Evolutionary conservation across 2,329 filamentous ascomycete genomes (phyloP).

Genomic region (Penicillium sp.): DNA sequence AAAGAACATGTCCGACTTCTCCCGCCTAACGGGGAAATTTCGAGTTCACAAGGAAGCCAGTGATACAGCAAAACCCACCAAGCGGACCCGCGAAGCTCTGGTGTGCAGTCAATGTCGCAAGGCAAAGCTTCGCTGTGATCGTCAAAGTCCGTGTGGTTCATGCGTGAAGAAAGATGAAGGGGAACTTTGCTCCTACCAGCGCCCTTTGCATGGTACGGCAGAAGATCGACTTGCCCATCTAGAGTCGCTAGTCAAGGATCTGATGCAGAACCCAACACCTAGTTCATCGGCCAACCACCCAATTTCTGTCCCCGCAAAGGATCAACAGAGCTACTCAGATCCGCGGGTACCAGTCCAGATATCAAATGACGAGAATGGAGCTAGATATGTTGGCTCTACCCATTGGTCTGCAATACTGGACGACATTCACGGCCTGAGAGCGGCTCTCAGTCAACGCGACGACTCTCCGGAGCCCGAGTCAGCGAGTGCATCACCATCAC

Average conservation of each 20-base stretch:
- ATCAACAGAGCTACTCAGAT: not conserved
- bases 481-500: not conserved
- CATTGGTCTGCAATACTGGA: constrained; percentile 14
- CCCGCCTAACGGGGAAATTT: constrained; percentile 7
- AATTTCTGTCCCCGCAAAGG: no score
- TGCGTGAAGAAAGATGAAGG: constrained; percentile 4
- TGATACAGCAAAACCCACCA: not conserved
- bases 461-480: not conserved
- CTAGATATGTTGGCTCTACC: constrained; percentile 12
- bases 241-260: constrained; percentile 9
- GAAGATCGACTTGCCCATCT: constrained; percentile 11
- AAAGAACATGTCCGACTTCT: constrained; percentile 5
- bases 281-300: not conserved
- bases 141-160: constrained; percentile 4
- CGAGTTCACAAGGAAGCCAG: not conserved
- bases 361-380: not conserved
- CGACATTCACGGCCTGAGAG: constrained; percentile 10
- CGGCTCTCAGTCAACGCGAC: not conserved
- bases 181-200: not conserved
- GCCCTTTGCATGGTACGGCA: not conserved
- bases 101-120: constrained; percentile 5
- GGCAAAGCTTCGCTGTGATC: constrained; percentile 7
- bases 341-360: not conserved
- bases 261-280: constrained; percentile 2
- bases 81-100: not conserved